Conservation (phyloP, 352 stramenopile genomes). For the Pythium pyrilobum region DNA sequence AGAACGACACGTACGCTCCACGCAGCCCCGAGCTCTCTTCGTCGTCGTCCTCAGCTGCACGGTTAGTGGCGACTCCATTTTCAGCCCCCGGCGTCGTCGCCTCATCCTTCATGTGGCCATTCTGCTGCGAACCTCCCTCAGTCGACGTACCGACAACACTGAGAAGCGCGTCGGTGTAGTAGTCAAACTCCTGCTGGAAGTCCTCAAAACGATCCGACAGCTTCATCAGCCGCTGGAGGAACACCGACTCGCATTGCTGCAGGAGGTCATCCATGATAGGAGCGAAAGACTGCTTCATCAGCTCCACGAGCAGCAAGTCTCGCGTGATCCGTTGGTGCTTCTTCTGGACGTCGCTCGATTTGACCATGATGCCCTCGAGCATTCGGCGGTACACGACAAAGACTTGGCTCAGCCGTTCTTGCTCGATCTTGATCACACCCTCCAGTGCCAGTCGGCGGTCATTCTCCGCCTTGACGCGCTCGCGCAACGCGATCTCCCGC, state of each 20-base stretch:
- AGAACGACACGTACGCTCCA: constrained; percentile 69
- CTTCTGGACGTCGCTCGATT: constrained; percentile 38
- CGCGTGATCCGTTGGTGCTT: constrained; percentile 56
- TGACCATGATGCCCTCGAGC: constrained; percentile 40
- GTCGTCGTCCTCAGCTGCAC: constrained; percentile 12
- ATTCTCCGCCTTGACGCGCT: constrained; percentile 42
- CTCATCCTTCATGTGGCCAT: constrained; percentile 14
- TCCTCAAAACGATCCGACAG: constrained; percentile 60
- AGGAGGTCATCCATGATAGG: constrained; percentile 62
- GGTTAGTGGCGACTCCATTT: constrained; percentile 3
- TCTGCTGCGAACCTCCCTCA: constrained; percentile 9
- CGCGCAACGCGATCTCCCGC: constrained; percentile 48
- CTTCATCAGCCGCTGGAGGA: constrained; percentile 59
- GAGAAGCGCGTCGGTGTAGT: constrained; percentile 62
- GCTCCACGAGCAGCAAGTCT: constrained; percentile 50
- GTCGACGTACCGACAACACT: constrained; percentile 25
- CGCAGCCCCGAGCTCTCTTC: constrained; percentile 49
- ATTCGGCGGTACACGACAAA: constrained; percentile 55
- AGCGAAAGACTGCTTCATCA: constrained; percentile 68
- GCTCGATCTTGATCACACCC: constrained; percentile 67
- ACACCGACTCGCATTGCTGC: constrained; percentile 61
- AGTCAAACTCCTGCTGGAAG: constrained; percentile 74
- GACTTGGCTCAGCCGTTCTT: constrained; percentile 51
- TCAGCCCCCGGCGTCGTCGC: constrained; percentile 1
- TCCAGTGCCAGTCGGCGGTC: constrained; percentile 60